Evolutionary conservation across 352 stramenopile genomes (phyloP).

Genomic region (Aphanomyces euteiches): DNA sequence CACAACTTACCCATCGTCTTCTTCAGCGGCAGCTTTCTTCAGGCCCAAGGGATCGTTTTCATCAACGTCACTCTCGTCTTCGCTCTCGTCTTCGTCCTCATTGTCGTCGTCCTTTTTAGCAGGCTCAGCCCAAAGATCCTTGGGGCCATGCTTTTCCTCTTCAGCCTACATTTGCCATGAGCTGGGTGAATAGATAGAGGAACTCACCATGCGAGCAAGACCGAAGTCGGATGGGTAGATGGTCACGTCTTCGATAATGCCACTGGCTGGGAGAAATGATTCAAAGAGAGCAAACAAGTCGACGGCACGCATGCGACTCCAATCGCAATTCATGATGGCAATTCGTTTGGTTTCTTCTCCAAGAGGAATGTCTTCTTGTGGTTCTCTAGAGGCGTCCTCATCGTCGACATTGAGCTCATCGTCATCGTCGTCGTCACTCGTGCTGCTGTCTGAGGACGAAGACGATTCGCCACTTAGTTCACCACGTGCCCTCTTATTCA

Average conservation of each 20-base stretch:
- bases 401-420: slow-evolving; percentile 30
- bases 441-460: slow-evolving; percentile 48
- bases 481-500: slow-evolving; percentile 83
- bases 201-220: slow-evolving; percentile 86
- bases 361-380: slow-evolving; percentile 75
- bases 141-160: slow-evolving; percentile 67
- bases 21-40: slow-evolving; percentile 56
- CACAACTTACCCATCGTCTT: slow-evolving; percentile 35
- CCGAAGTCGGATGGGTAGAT: slow-evolving; percentile 97
- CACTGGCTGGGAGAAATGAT: slow-evolving; percentile 90
- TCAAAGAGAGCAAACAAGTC: slow-evolving; percentile 94
- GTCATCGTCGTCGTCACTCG: slow-evolving; percentile 42
- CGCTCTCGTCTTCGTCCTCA: slow-evolving; percentile 39
- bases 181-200: neutral
- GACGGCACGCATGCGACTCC: slow-evolving; percentile 91
- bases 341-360: slow-evolving; percentile 86
- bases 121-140: slow-evolving; percentile 53
- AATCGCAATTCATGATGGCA: slow-evolving; percentile 95
- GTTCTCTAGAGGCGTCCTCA: slow-evolving; percentile 41
- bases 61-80: slow-evolving; percentile 52
- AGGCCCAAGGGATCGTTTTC: slow-evolving; percentile 65
- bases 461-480: slow-evolving; percentile 60
- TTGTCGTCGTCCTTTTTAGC: slow-evolving; percentile 30
- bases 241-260: slow-evolving; percentile 86
- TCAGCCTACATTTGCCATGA: slow-evolving; percentile 52